Base-by-base conservation (phyloP, 2,329 filamentous ascomycete genomes). In the Beauveria caledonica region DNA sequence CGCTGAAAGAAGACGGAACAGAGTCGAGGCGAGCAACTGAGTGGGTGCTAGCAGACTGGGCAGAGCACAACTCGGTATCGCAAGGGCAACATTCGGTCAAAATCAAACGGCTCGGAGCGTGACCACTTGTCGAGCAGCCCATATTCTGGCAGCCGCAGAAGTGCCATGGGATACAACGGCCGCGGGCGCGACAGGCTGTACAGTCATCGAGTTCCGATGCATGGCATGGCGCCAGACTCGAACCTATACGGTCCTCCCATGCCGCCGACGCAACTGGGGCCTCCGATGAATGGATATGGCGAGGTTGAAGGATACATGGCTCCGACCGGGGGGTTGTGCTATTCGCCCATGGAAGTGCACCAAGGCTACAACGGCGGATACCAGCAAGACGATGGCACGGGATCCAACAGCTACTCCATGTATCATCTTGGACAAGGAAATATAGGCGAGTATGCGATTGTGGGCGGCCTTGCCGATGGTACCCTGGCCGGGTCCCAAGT, bases 1-100 rank as follows among this genome's bases (percentile, higher is more conserved):
- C 69, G 13, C 63, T 46, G 68, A 70, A 52, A 27, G 57, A 84
- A 60, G 69, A 78, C 9, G 86, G 36, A 9, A 36, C 45, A 23
- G 40, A 53, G 40, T 63, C 63, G 23, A 66, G 88, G 68, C 92
- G 88, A 69, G 83, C 83, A 2, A 86, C 82, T 53, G 84, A 88
- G 71, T 97, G 93, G 93, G 82, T 86, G 48, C 77, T 97, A 27
- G 86, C 86, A 40, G 77, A 84, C 1, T 85, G 87, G 71, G 90
- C 85, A 92, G 72, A 93, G 90, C 62, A 97, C 93, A 0, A 97
- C 93, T 1, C 78, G 87, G 64, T 92, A 89, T 71, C 84, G 88
- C 64, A 86, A 49, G 19, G 25, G n/a, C 13, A 51, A 39, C 13
- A 23, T 19, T 15, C 45, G 46, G 15, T 36, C 42, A 6, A 58